These are phyloP conservation scores for Nectriaceae sp. DNA, from an alignment of 2,329 filamentous ascomycete genomes.

Conservation along the genomic window DNA sequence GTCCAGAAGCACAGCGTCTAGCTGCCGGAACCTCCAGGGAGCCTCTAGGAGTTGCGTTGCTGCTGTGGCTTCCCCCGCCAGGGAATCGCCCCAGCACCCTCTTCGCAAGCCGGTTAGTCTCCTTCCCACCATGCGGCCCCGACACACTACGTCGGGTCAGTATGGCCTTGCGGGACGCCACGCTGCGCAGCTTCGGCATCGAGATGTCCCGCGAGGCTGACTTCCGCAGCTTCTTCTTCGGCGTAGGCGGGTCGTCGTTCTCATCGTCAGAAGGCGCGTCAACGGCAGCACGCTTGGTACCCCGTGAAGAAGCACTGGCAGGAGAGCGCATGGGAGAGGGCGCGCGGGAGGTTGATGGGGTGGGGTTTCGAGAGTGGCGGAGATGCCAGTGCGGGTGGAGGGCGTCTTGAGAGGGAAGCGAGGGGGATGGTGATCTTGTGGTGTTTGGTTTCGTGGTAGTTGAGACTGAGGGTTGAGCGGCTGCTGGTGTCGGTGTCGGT, in stretches of 20 bases:
- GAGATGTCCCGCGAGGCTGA: constrained; percentile 48
- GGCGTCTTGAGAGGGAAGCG: constrained; percentile 16
- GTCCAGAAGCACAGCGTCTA: constrained; percentile 20
- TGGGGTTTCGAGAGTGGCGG: constrained; percentile 15
- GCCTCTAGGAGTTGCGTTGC: constrained; percentile 15
- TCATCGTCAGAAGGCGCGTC: constrained; percentile 39
- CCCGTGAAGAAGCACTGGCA: constrained; percentile 42
- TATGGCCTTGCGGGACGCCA: constrained; percentile 25
- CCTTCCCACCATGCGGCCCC: constrained; percentile 21
- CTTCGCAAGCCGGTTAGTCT: constrained; percentile 26
- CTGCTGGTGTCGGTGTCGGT: background rate
- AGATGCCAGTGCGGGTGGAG: constrained; percentile 31
- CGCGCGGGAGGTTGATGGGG: constrained; percentile 21
- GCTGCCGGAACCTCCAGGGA: constrained; percentile 19
- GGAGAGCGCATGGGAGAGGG: constrained; percentile 33
- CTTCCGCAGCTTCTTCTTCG: constrained; percentile 56
- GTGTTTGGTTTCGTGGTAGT: constrained; percentile 2
- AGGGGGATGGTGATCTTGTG: constrained; percentile 19
- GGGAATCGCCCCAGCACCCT: constrained; percentile 28
- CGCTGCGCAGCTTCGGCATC: constrained; percentile 34
- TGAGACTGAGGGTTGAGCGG: constrained; percentile 6
- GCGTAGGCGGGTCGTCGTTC: constrained; percentile 30
- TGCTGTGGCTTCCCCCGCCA: constrained; percentile 10
- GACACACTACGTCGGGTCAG: constrained; percentile 31
- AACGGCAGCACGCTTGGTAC: constrained; percentile 52